A percentile compares a stretch with the other conserved stretches of the same genome.
Evolutionary conservation across 2,329 filamentous ascomycete genomes (phyloP).

Genomic region (Orbilia quercus): DNA sequence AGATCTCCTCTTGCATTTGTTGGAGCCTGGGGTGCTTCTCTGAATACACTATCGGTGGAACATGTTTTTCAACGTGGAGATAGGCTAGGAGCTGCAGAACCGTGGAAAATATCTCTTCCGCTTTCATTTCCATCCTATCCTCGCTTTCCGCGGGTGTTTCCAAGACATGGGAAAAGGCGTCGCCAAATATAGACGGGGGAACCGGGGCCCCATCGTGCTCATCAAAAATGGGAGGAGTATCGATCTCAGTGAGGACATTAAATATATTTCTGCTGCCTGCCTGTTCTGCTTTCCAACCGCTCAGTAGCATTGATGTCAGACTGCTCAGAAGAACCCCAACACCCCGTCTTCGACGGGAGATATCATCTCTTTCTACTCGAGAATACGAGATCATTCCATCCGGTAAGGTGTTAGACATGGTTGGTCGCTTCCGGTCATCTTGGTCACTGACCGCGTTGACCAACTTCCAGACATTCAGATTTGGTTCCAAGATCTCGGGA

Average conservation of each 20-base stretch:
- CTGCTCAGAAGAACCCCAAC: constrained; percentile 48
- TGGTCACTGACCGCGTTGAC: constrained; percentile 42
- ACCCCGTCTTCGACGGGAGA: constrained; percentile 37
- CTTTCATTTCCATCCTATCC: constrained; percentile 31
- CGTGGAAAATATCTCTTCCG: constrained; percentile 48
- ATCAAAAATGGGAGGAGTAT: constrained; percentile 36
- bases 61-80: constrained; percentile 52
- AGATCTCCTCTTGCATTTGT: constrained; percentile 29
- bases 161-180: constrained; percentile 28
- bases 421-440: constrained; percentile 33
- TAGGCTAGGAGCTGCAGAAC: constrained; percentile 52
- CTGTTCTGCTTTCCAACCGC: constrained; percentile 46
- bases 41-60: constrained; percentile 47
- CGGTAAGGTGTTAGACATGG: constrained; percentile 34
- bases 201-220: not conserved
- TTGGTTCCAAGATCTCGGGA: constrained; percentile 14
- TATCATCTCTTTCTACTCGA: constrained; percentile 25
- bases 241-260: constrained; percentile 41
- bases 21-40: constrained; percentile 43
- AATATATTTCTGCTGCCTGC: constrained; percentile 19
- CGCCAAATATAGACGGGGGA: constrained; percentile 20
- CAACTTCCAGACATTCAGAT: constrained; percentile 41
- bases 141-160: constrained; percentile 9
- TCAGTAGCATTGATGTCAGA: constrained; percentile 50
- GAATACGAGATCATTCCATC: constrained; percentile 38